phyloP scores from a whole-genome alignment of 2,329 filamentous ascomycete genomes.

The Ascochyta rabiei region DNA sequence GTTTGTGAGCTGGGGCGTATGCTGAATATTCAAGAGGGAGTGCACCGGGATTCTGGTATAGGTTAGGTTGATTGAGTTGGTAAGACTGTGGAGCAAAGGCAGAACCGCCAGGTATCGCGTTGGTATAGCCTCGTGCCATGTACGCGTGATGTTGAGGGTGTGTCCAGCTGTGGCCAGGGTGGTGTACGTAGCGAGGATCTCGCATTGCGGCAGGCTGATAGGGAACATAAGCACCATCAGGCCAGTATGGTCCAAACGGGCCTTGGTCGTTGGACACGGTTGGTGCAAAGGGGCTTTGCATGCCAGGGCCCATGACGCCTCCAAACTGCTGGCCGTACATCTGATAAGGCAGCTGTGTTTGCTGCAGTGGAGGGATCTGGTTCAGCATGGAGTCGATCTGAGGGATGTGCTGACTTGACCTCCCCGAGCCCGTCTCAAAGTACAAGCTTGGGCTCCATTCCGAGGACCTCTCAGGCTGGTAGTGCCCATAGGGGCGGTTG shows the following conservation, averaged over 20 bases:
- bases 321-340: conserved; percentile 44
- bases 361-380: conserved; percentile 61
- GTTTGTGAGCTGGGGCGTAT: conserved; percentile 32
- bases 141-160: conserved; percentile 39
- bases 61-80: conserved; percentile 33
- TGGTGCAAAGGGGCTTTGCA: conserved; percentile 45
- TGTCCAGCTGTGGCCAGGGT: conserved; percentile 37
- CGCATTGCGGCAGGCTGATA: conserved; percentile 50
- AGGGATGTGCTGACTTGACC: conserved; percentile 51
- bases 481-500: conserved; percentile 21
- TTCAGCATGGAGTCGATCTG: conserved; percentile 67
- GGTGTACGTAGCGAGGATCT: conserved; percentile 46
- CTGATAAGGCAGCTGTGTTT: conserved; percentile 54
- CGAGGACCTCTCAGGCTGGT: conserved; percentile 28
- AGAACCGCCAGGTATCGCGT: conserved; percentile 30
- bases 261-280: conserved; percentile 51
- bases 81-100: conserved; percentile 36
- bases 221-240: conserved; percentile 49
- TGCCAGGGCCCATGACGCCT: conserved; percentile 40
- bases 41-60: conserved; percentile 30
- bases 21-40: conserved; percentile 33
- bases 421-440: conserved; percentile 45
- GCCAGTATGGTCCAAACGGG: conserved; percentile 51
- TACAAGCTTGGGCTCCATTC: conserved; percentile 47
- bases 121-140: conserved; percentile 35